Conservation (phyloP, 345 rosid genomes). For the Murraya paniculata region DNA sequence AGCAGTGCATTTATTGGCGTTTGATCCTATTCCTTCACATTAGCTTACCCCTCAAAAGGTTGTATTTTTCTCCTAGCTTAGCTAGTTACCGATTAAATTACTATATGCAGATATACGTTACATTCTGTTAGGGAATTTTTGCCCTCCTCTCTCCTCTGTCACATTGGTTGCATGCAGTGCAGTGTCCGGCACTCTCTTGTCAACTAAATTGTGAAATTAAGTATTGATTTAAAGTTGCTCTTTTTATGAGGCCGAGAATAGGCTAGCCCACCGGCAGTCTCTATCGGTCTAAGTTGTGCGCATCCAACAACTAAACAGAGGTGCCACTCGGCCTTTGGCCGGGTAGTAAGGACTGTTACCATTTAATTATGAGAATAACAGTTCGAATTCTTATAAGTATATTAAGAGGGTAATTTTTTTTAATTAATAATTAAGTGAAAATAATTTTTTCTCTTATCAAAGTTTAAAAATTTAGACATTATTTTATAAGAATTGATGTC, state of each 20-base stretch:
- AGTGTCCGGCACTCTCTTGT: neutral
- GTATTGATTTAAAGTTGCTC: neutral
- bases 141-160: constrained; percentile 1
- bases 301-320: too few species aligned
- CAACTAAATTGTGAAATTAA: too few species aligned
- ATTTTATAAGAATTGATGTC: too few species aligned
- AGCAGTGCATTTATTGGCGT: neutral
- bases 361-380: too few species aligned
- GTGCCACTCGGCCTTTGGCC: too few species aligned
- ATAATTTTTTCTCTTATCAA: too few species aligned
- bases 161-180: neutral
- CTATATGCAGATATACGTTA: neutral
- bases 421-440: too few species aligned
- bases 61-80: neutral
- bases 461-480: too few species aligned
- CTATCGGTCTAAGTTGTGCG: neutral
- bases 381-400: too few species aligned
- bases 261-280: neutral
- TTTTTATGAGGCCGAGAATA: constrained; percentile 15
- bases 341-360: too few species aligned
- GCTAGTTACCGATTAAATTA: neutral
- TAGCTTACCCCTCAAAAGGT: neutral
- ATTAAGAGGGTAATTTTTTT: too few species aligned
- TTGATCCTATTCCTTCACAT: neutral
- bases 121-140: constrained; percentile 9